These are phyloP conservation scores for Flaveria bidentis DNA, from an alignment of 129 eudicot genomes.

Conservation along the genomic window DNA sequence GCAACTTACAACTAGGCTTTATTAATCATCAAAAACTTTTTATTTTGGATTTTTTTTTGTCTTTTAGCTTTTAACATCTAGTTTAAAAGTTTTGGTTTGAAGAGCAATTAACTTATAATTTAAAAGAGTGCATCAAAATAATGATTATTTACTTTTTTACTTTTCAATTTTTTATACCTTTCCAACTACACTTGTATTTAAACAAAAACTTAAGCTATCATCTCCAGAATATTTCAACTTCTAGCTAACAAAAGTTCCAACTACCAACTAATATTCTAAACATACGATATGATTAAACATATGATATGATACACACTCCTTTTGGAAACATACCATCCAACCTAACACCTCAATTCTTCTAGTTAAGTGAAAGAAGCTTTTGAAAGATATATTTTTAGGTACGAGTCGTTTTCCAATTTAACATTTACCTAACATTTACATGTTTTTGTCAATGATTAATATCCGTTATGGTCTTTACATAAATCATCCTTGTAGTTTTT, in stretches of 20 bases:
- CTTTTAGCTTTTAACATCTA: no score
- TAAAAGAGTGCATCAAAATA: not conserved
- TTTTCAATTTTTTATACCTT: not conserved
- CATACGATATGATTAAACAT: not conserved
- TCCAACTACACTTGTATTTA: not conserved
- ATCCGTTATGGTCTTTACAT: no score
- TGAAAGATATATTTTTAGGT: not conserved
- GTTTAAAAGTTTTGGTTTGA: not conserved
- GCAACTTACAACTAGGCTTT: no score
- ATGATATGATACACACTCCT: no score
- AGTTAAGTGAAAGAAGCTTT: not conserved
- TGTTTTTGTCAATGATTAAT: not conserved
- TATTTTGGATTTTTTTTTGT: no score
- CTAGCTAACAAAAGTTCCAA: not conserved
- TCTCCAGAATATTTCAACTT: not conserved
- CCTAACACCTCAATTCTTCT: not conserved
- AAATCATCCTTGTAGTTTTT: not conserved
- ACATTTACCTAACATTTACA: slow-evolving; percentile 11
- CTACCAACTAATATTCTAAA: not conserved
- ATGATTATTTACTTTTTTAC: not conserved
- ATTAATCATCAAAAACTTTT: no score
- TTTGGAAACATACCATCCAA: slow-evolving; percentile 1
- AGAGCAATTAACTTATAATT: not conserved
- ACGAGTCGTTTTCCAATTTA: slow-evolving; percentile 1
- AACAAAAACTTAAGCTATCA: not conserved